Base-by-base conservation (phyloP, 257 asterid species). In the Lantana camara region DNA sequence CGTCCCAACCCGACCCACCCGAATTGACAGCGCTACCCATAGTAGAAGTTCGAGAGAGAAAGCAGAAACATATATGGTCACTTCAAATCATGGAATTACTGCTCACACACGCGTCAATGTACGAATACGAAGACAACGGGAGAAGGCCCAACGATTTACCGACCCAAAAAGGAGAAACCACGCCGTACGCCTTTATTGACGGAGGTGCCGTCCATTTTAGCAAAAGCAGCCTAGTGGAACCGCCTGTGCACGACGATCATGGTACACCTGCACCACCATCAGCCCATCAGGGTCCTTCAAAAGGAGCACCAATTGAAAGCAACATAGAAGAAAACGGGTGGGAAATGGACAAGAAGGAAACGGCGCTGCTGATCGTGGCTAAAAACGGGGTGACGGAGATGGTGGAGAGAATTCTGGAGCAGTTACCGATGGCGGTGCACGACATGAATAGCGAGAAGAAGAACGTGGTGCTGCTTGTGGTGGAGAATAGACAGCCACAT, bases 11-110 rank as follows among this genome's bases (percentile, higher is more conserved):
- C n/a, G n/a, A n/a, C n/a, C n/a, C n/a, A n/a, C n/a, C n/a, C n/a
- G n/a, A n/a, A n/a, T n/a, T n/a, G n/a, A n/a, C n/a, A n/a, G n/a
- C n/a, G n/a, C n/a, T n/a, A n/a, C n/a, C n/a, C n/a, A 69, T 73
- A n/a, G 50, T 34, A 9, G 73, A 61, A 44, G 23, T 77, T 4
- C 51, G 40, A 23, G 52, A 48, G 27, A 54, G 65, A 19, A 77
- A 77, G 23, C 17, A 22, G 23, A 77, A 73, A 67, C 79, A 77
- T 12, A 30, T 44, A 0, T 77, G 82, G 82, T 68, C 76, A 10
- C 22, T 40, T 15, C 76, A 58, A 17, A 57, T 77, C 12, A 57
- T 73, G 82, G 52, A 66, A n/a, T 23, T 63, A 32, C 40, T 77
- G 6, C 57, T 73, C 1, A 0, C 38, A 1, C 19, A 8, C 1